A percentile compares a stretch with the other conserved stretches of the same genome.
These are phyloP conservation scores for Boechera stricta DNA, from an alignment of 345 rosid genomes.

Conservation along the genomic window DNA sequence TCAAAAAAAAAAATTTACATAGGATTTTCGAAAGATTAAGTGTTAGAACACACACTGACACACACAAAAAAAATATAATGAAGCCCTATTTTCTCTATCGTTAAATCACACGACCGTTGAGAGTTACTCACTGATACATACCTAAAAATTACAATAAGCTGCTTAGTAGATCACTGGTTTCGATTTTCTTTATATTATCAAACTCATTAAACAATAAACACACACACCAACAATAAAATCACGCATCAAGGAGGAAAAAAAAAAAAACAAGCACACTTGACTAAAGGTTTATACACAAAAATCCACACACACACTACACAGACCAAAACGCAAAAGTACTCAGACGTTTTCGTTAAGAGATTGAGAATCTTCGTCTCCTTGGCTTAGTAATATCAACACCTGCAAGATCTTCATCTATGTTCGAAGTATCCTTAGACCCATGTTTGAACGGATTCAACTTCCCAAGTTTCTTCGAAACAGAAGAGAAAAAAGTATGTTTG, in stretches of 20 bases:
- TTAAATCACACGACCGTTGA: too few species aligned
- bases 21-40: too few species aligned
- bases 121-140: too few species aligned
- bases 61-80: too few species aligned
- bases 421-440: slow-evolving; percentile 87
- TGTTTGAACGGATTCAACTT: slow-evolving; percentile 84
- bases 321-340: slow-evolving; percentile 17
- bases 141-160: too few species aligned
- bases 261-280: slow-evolving; percentile 1
- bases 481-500: slow-evolving; percentile 62
- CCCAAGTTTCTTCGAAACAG: slow-evolving; percentile 85
- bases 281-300: slow-evolving; percentile 24
- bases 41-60: too few species aligned
- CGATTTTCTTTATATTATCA: neutral
- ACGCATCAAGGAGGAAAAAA: slow-evolving; percentile 4
- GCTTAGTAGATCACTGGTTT: neutral
- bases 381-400: slow-evolving; percentile 76
- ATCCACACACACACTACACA: slow-evolving; percentile 14
- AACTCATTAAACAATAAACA: slow-evolving; percentile 8
- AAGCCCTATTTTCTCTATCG: too few species aligned
- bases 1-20: too few species aligned
- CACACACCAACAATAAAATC: slow-evolving; percentile 16
- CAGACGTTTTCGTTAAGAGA: slow-evolving; percentile 52
- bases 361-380: slow-evolving; percentile 89
- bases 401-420: slow-evolving; percentile 58